Percentiles rank a stretch among this genome's conserved stretches.
phyloP scores from a whole-genome alignment of 2,329 filamentous ascomycete genomes.

The Calonectria fujianensis region DNA sequence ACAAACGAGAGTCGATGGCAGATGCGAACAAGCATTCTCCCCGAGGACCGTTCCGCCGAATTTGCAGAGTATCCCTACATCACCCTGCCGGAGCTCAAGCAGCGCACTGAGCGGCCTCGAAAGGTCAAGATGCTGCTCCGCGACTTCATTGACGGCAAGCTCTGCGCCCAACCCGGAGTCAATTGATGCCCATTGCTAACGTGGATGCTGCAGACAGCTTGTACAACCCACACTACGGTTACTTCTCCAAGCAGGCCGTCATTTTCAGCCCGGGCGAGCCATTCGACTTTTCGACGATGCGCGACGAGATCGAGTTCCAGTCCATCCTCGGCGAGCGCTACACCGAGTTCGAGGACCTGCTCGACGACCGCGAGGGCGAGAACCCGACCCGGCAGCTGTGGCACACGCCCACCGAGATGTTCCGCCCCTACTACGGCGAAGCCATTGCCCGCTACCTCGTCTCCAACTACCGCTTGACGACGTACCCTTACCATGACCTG shows the following conservation, averaged over 20 bases:
- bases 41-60: slow-evolving; percentile 86
- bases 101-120: slow-evolving; percentile 83
- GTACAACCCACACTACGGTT: slow-evolving; percentile 96
- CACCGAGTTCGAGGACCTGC: slow-evolving; percentile 89
- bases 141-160: slow-evolving; percentile 94
- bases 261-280: slow-evolving; percentile 96
- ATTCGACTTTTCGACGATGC: slow-evolving; percentile 88
- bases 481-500: slow-evolving; percentile 96
- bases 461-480: slow-evolving; percentile 94
- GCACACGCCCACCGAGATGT: slow-evolving; percentile 98
- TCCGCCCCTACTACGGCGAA: slow-evolving; percentile 97
- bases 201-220: slow-evolving; percentile 80
- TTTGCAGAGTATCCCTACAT: slow-evolving; percentile 89
- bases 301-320: slow-evolving; percentile 92
- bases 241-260: slow-evolving; percentile 96
- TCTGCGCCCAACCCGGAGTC: background rate
- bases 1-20: slow-evolving; percentile 86
- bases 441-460: slow-evolving; percentile 97
- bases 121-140: slow-evolving; percentile 97
- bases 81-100: slow-evolving; percentile 85
- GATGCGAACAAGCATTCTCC: slow-evolving; percentile 85
- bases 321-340: slow-evolving; percentile 85
- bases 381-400: slow-evolving; percentile 91
- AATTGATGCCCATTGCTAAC: slow-evolving; percentile 39
- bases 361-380: slow-evolving; percentile 81